Evolutionary conservation across 2,329 filamentous ascomycete genomes (phyloP), one percentile per base, ranked within the genome.

Genomic region (Trichoderma koningiopsis): DNA sequence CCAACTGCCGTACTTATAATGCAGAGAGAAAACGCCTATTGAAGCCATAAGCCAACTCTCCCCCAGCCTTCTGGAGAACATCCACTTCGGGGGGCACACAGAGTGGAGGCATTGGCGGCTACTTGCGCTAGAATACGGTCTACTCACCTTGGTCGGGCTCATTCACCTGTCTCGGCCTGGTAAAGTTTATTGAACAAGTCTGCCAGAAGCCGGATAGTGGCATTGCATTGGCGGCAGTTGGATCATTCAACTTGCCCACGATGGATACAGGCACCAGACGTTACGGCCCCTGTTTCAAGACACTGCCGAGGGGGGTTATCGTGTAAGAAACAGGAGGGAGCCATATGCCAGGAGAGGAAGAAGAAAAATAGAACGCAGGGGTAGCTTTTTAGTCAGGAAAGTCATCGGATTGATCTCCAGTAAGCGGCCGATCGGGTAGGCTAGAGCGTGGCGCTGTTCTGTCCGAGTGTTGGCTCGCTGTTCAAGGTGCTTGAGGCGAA

Each of bases 1-100:
- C 29, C 63, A 47, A 29, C 53, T 22, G 37, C 40, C 22, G 63
- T 66, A 66, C 63, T 66, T 66, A 66, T 66, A 65, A 33, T 57
- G 62, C 27, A 57, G 10, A 56, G 22, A 56, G 61, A 65, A n/a
- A 16, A 57, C 31, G 33, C 5, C 14, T n/a, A 3, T n/a, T 7
- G 52, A 53, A n/a, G 47, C 47, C 37, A 40, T 49, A 43, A 40
- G 22, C n/a, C 40, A 47, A 19, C 29, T 24, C 43, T 24, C 53
- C 47, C 40, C 49, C 63, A 58, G 63, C 63, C 63, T 11, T 37
- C 62, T 56, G 33, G 52, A 33, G 52, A 65, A 40, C 33, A 35
- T 56, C 62, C 49, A 65, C 62, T 56, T 65, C 49, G 52, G 52
- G 2, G 47, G 6, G 13, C 33, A 56, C 24, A n/a, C 8, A 37